Percentiles rank a stretch among this genome's conserved stretches.
Evolutionary conservation across 2,329 filamentous ascomycete species (phyloP).

Genomic region (Ceratocystis colombiana): DNA sequence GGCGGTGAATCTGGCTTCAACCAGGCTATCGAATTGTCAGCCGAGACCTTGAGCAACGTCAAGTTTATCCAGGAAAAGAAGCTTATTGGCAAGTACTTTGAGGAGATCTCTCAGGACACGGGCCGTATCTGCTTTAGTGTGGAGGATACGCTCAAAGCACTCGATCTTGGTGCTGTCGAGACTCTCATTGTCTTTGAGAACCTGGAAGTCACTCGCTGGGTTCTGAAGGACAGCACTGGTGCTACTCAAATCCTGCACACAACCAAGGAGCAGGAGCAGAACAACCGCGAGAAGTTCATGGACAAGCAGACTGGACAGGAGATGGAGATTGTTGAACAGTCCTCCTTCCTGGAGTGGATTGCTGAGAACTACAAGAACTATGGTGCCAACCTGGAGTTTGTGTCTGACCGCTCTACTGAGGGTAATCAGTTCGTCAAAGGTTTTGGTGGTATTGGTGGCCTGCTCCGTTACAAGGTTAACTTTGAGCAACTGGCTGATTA

Average conservation of each 20-base stretch:
- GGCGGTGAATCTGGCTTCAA: constrained; percentile 99
- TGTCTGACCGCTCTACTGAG: constrained; percentile 93
- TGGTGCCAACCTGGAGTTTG: constrained; percentile 89
- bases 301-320: constrained; percentile 93
- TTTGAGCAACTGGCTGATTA: constrained; percentile 96
- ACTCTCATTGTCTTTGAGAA: constrained; percentile 96
- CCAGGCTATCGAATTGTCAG: constrained; percentile 90
- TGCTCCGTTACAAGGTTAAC: constrained; percentile 99
- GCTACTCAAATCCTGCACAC: constrained; percentile 70
- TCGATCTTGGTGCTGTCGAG: constrained; percentile 92
- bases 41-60: constrained; percentile 95
- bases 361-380: constrained; percentile 98
- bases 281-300: constrained; percentile 74
- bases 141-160: constrained; percentile 90
- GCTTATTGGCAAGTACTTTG: constrained; percentile 96
- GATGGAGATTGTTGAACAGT: constrained; percentile 84
- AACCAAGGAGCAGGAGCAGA: constrained; percentile 63
- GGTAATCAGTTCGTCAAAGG: constrained; percentile 99
- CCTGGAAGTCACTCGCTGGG: constrained; percentile 85
- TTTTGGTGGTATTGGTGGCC: constrained; percentile 94
- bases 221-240: constrained; percentile 69
- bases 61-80: constrained; percentile 99
- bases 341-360: constrained; percentile 98
- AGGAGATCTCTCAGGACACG: constrained; percentile 96
- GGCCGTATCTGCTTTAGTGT: constrained; percentile 97